These are phyloP conservation scores for Skeletonema menzelii DNA, from an alignment of 108 stramenopile genomes.

Conservation along the genomic window DNA sequence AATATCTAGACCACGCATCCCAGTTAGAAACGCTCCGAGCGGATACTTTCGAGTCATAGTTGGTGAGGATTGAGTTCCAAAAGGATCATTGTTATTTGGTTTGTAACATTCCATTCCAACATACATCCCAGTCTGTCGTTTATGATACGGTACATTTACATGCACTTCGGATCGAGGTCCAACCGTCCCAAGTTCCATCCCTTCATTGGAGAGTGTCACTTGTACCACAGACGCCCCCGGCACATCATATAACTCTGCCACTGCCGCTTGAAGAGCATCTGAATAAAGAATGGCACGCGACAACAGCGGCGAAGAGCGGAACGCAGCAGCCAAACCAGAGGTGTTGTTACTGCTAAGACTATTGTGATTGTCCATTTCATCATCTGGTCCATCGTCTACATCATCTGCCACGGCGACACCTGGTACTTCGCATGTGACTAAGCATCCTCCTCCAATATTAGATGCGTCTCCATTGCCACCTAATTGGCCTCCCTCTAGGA, in stretches of 20 bases:
- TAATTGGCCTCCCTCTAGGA: slow-evolving; percentile 36
- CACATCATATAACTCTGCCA: slow-evolving; percentile 56
- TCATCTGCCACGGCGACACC: slow-evolving; percentile 48
- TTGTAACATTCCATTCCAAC: slow-evolving; percentile 42
- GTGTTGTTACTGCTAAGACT: slow-evolving; percentile 1
- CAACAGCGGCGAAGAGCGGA: slow-evolving; percentile 54
- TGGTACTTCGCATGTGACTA: slow-evolving; percentile 49
- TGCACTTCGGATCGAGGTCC: slow-evolving; percentile 48
- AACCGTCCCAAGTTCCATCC: slow-evolving; percentile 56
- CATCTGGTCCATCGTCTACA: slow-evolving; percentile 33
- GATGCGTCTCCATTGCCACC: slow-evolving; percentile 3
- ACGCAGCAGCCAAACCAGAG: slow-evolving; percentile 54
- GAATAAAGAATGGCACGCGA: slow-evolving; percentile 58
- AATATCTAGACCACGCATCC: slow-evolving; percentile 67
- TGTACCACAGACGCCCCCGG: slow-evolving; percentile 49
- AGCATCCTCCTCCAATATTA: slow-evolving; percentile 25
- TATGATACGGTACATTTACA: slow-evolving; percentile 51
- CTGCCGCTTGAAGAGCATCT: slow-evolving; percentile 45
- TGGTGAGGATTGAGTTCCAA: slow-evolving; percentile 6
- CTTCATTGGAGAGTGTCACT: slow-evolving; percentile 36
- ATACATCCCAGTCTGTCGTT: slow-evolving; percentile 35
- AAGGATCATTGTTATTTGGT: not conserved
- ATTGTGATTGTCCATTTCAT: slow-evolving; percentile 5
- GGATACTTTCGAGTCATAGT: slow-evolving; percentile 36
- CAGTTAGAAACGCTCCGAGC: slow-evolving; percentile 43